Conservation (phyloP, 139 green algal species). For the Nannochloris sp. region DNA sequence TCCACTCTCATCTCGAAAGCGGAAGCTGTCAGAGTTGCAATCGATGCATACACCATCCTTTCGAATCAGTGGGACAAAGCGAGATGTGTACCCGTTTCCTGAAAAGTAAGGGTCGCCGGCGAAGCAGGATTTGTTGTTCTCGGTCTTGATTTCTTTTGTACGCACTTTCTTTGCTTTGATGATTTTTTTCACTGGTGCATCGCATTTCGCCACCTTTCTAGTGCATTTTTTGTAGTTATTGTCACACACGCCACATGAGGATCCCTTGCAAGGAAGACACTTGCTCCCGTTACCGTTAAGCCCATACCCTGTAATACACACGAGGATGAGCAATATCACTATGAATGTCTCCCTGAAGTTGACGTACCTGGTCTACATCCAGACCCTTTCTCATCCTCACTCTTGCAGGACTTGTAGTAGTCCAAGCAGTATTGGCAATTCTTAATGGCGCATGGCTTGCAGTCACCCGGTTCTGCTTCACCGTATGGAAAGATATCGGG, state of each 20-base stretch:
- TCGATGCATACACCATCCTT: constrained; percentile 7
- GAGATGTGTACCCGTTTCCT: constrained; percentile 3
- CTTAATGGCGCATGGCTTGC: not conserved
- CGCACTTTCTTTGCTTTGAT: not conserved
- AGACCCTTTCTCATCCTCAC: not conserved
- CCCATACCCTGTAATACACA: not conserved
- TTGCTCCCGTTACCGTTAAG: not conserved
- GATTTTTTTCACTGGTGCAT: not conserved
- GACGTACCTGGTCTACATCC: not conserved
- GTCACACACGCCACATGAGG: not conserved
- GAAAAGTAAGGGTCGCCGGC: not conserved
- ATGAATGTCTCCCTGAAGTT: not conserved
- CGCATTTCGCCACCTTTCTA: constrained; percentile 2
- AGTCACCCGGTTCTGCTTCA: not conserved
- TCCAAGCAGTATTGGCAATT: constrained; percentile 2
- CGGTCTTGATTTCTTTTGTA: not conserved
- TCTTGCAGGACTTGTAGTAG: not conserved
- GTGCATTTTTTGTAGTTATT: constrained; percentile 4
- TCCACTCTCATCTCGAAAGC: not conserved
- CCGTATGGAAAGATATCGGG: not conserved
- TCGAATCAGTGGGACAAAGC: not conserved
- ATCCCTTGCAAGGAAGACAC: not conserved
- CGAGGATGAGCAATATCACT: not conserved
- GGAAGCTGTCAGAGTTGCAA: not conserved
- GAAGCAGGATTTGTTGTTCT: not conserved